A percentile compares a stretch with the other conserved stretches of the same genome.
Conservation (phyloP, 768 basidiomycete species). For the Chiua virens region DNA sequence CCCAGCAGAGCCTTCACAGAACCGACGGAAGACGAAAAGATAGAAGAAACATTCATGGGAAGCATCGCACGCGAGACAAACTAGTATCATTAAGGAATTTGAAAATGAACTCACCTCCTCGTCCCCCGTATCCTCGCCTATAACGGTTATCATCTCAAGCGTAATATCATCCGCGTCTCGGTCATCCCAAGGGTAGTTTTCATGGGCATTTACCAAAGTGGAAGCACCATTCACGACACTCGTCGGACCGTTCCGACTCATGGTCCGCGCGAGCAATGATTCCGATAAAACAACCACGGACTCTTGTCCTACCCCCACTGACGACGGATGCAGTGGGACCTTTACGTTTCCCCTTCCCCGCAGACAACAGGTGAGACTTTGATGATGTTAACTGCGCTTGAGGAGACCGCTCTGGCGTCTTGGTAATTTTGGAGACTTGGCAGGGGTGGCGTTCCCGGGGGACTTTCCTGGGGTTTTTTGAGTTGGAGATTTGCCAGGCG, state of each 20-base stretch:
- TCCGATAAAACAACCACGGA: slow-evolving; percentile 17
- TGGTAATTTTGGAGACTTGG: slow-evolving; percentile 22
- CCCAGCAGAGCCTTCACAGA: not conserved
- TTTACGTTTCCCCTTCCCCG: slow-evolving; percentile 20
- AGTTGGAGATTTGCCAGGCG: slow-evolving; percentile 18
- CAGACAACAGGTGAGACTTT: slow-evolving; percentile 15
- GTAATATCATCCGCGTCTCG: slow-evolving; percentile 61
- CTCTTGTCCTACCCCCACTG: slow-evolving; percentile 18
- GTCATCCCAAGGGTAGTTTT: slow-evolving; percentile 27
- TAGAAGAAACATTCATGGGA: not conserved
- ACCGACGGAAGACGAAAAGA: not conserved
- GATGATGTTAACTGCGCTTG: slow-evolving; percentile 21
- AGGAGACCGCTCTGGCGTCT: slow-evolving; percentile 22
- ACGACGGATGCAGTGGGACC: slow-evolving; percentile 17
- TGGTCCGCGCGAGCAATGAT: slow-evolving; percentile 12
- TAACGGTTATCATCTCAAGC: slow-evolving; percentile 67
- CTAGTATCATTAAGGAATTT: not conserved
- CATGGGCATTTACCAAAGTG: slow-evolving; percentile 20
- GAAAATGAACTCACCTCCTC: slow-evolving; percentile 54
- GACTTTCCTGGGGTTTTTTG: slow-evolving; percentile 22
- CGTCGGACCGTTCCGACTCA: slow-evolving; percentile 10
- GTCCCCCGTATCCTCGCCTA: slow-evolving; percentile 60
- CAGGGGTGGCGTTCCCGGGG: slow-evolving; percentile 17
- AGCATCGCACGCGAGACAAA: not conserved
- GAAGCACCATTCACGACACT: slow-evolving; percentile 25